Conservation (phyloP, 306 rosid genomes). For the Cucumis hystrix region DNA sequence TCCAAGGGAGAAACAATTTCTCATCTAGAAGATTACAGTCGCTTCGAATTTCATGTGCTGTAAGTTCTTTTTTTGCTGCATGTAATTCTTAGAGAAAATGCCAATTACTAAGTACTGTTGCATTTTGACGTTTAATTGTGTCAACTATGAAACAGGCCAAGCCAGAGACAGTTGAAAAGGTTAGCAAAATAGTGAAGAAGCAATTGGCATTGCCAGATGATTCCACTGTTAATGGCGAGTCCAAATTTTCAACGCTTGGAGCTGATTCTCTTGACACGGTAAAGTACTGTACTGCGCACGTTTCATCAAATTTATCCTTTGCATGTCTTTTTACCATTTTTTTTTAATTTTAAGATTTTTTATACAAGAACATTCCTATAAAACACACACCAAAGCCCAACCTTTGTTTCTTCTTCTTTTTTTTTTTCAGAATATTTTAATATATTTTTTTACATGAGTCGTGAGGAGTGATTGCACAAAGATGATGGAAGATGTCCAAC, state of each 20-base stretch:
- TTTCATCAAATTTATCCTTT: not conserved
- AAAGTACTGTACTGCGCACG: not conserved
- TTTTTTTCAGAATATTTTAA: too few species aligned
- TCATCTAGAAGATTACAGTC: constrained; percentile 19
- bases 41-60: constrained; percentile 46
- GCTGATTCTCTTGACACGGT: constrained; percentile 92
- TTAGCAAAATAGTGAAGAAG: constrained; percentile 49
- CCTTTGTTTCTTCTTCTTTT: too few species aligned
- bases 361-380: too few species aligned
- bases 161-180: constrained; percentile 51
- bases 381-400: too few species aligned
- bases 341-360: too few species aligned
- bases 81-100: not conserved
- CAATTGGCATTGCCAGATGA: constrained; percentile 56
- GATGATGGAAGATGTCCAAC: too few species aligned
- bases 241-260: constrained; percentile 58
- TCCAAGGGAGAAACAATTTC: constrained; percentile 26
- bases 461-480: too few species aligned
- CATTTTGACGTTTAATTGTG: not conserved
- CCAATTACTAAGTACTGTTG: not conserved
- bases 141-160: constrained; percentile 45
- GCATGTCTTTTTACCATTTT: not conserved
- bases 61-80: constrained; percentile 17
- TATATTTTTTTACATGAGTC: too few species aligned
- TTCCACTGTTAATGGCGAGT: constrained; percentile 32